phyloP scores from a whole-genome alignment of 2,329 filamentous ascomycete species.

The Lomentospora prolificans region DNA sequence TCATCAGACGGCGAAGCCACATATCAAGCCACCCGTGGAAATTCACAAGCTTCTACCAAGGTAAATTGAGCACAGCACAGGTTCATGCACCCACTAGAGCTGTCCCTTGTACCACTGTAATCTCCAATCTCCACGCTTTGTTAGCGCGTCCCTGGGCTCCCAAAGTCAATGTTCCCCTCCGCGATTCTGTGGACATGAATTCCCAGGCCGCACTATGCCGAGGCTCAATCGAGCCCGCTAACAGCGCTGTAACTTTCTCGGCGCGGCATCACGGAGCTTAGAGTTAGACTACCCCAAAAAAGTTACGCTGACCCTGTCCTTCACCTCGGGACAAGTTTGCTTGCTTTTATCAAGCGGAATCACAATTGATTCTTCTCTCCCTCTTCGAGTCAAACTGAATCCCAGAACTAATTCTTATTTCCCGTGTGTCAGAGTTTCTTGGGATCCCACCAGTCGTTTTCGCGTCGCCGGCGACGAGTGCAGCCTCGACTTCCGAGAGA shows the following conservation, averaged over 20 bases:
- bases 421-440: too few relatives aligned
- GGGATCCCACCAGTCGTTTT: background rate
- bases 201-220: background rate
- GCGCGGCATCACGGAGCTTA: slow-evolving; percentile 1
- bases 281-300: background rate
- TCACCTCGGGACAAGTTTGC: background rate
- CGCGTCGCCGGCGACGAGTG: background rate
- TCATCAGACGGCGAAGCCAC: too few relatives aligned
- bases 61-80: too few relatives aligned
- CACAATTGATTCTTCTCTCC: background rate
- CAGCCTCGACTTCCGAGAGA: background rate
- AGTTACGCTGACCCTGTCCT: background rate
- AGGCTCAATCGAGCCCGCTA: background rate
- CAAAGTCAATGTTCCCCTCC: too few relatives aligned
- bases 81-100: too few relatives aligned
- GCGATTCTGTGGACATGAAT: too few relatives aligned
- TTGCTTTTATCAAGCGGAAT: too few relatives aligned
- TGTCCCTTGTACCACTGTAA: too few relatives aligned
- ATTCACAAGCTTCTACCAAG: too few relatives aligned
- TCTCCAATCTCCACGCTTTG: background rate
- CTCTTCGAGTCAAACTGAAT: background rate
- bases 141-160: too few relatives aligned
- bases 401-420: too few relatives aligned
- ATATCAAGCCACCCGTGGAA: too few relatives aligned
- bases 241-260: background rate